phyloP scores from a whole-genome alignment of 495 filamentous ascomycete species.

The Hamigera avellanea region DNA sequence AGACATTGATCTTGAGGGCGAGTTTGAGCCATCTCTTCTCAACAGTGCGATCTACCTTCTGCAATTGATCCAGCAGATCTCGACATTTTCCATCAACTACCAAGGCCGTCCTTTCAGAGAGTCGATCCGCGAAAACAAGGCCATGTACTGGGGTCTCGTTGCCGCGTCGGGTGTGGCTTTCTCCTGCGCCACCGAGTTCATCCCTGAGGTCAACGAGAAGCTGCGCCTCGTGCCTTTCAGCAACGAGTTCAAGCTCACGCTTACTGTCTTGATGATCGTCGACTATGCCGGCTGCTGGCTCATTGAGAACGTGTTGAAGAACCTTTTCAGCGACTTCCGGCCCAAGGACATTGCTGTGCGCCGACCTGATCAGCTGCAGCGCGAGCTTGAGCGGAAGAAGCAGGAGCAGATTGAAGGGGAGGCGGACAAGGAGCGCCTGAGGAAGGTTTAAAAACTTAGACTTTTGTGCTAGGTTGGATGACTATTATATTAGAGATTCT shows the following conservation, averaged over 20 bases:
- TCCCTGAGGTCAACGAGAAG: constrained; percentile 90
- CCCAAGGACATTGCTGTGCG: constrained; percentile 90
- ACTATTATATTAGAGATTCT: constrained; percentile 2
- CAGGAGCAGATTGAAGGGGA: constrained; percentile 46
- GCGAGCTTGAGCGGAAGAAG: constrained; percentile 55
- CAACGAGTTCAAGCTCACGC: constrained; percentile 74
- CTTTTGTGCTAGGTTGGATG: constrained; percentile 6
- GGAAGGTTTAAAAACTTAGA: constrained; percentile 17
- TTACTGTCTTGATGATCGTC: constrained; percentile 76
- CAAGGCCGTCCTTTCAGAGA: constrained; percentile 97
- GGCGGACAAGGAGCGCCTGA: constrained; percentile 38
- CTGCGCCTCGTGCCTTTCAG: constrained; percentile 90
- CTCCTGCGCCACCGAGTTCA: constrained; percentile 89
- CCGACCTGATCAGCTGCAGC: constrained; percentile 74
- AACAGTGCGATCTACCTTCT: constrained; percentile 97
- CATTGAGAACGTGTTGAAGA: constrained; percentile 82
- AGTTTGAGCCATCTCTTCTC: constrained; percentile 87
- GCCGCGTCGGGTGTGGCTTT: constrained; percentile 84
- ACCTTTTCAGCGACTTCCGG: constrained; percentile 77
- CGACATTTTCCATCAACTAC: constrained; percentile 99
- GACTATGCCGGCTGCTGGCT: constrained; percentile 85
- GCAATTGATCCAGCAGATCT: constrained; percentile 98
- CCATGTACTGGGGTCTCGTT: constrained; percentile 96
- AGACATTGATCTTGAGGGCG: constrained; percentile 82
- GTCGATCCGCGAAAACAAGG: constrained; percentile 84